Conservation (phyloP, 78 protist species). For the Dictyostelium intermedium region DNA sequence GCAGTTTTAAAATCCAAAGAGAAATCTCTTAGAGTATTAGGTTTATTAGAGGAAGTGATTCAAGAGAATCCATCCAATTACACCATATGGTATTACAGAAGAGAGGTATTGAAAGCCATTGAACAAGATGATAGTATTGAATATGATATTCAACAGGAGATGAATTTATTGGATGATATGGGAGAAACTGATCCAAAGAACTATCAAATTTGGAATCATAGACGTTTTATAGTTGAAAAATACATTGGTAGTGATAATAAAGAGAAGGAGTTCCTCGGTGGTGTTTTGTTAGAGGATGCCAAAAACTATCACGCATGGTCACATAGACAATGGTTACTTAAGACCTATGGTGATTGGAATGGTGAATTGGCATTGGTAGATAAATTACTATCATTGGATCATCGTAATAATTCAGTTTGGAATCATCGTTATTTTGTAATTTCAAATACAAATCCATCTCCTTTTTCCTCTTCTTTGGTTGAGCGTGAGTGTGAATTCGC, state of each 20-base stretch:
- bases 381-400: slow-evolving; percentile 82
- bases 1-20: slow-evolving; percentile 87
- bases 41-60: slow-evolving; percentile 86
- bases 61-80: slow-evolving; percentile 92
- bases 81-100: slow-evolving; percentile 91
- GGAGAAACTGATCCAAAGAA: slow-evolving; percentile 88
- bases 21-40: slow-evolving; percentile 75
- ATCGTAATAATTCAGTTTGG: slow-evolving; percentile 97
- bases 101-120: slow-evolving; percentile 71
- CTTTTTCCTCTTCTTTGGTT: not conserved
- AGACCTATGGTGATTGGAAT: slow-evolving; percentile 39
- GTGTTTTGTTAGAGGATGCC: slow-evolving; percentile 82
- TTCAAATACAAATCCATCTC: not conserved
- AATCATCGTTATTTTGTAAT: slow-evolving; percentile 92
- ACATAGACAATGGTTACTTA: slow-evolving; percentile 79
- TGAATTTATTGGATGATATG: slow-evolving; percentile 46
- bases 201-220: slow-evolving; percentile 97
- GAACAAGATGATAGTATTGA: slow-evolving; percentile 54
- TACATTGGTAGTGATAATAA: slow-evolving; percentile 16
- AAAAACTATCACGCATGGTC: slow-evolving; percentile 99
- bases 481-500: slow-evolving; percentile 48
- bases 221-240: slow-evolving; percentile 80
- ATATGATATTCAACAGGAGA: slow-evolving; percentile 71
- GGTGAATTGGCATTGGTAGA: slow-evolving; percentile 85
- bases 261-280: slow-evolving; percentile 82